A percentile compares a stretch with the other conserved stretches of the same genome.
These are phyloP conservation scores for Calonectria naviculata DNA, from an alignment of 2,329 filamentous ascomycete genomes.

Conservation along the genomic window DNA sequence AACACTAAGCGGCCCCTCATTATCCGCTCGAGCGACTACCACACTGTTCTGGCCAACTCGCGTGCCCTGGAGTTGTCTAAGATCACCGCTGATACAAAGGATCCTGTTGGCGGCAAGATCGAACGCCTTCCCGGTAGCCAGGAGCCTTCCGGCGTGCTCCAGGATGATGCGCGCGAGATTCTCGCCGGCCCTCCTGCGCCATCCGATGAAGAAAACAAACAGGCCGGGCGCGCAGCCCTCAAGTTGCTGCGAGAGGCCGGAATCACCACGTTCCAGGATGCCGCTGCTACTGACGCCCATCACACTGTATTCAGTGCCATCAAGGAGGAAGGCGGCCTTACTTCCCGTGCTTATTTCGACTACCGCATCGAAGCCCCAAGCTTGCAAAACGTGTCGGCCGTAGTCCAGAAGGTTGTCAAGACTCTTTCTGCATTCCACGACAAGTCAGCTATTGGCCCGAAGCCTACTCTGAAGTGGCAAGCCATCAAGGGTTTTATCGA, in stretches of 20 bases:
- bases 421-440: conserved; percentile 25
- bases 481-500: conserved; percentile 42
- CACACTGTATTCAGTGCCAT: conserved; percentile 31
- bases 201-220: conserved; percentile 29
- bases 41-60: conserved; percentile 38
- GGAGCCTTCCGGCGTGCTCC: conserved; percentile 39
- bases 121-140: conserved; percentile 38
- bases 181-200: conserved; percentile 34
- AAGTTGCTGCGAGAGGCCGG: conserved; percentile 40
- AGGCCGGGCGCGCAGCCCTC: conserved; percentile 36
- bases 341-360: conserved; percentile 41
- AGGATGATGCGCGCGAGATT: conserved; percentile 34
- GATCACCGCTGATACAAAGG: conserved; percentile 32
- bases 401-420: conserved; percentile 27
- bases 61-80: conserved; percentile 35
- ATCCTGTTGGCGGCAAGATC: conserved; percentile 36
- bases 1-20: conserved; percentile 36
- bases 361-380: conserved; percentile 38
- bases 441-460: conserved; percentile 20
- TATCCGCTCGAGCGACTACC: conserved; percentile 38
- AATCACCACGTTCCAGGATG: conserved; percentile 42
- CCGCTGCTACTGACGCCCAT: conserved; percentile 24
- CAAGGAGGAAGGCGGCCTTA: conserved; percentile 33
- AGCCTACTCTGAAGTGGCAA: conserved; percentile 41
- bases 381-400: conserved; percentile 11